Base-by-base conservation (phyloP, 2,329 filamentous ascomycete species). In the Colletotrichum lini region DNA sequence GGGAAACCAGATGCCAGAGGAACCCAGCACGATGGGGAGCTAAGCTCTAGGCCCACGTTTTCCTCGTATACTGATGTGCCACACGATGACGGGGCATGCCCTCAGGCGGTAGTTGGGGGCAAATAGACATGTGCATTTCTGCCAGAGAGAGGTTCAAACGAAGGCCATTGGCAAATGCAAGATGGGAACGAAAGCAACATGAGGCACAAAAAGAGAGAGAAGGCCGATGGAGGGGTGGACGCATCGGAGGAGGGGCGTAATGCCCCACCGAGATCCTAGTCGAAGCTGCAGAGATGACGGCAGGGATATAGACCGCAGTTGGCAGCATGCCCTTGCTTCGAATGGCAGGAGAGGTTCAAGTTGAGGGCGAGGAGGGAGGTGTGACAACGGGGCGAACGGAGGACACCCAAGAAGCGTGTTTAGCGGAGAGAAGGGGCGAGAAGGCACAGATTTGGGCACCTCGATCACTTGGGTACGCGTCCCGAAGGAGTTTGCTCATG, bases 261-360 rank as follows among this genome's bases (percentile, higher is more conserved):
- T 26, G 49, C 35, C 16, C 50, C 70, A 56, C 49, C 35, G 38
- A 30, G n/a, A 57, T 60, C 66, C 61, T 52, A 35, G 49, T 52
- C 42, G 18, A 44, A 44, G 49, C 23, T 57, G 70, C 70, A 53
- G 44, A 57, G 70, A 66, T 72, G 67, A 58, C 67, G 60, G 44
- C 67, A 72, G 60, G 70, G 67, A 44, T 60, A 21, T 64, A 38
- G 40, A 35, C 58, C 26, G 18, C 50, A 42, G 26, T 59, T 59
- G 59, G 53, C 40, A 59, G 61, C 53, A 59, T 64, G 59, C 65
- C 61, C 52, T 35, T 69, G 47, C 42, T 59, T 69, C 44, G 21
- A 53, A 64, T 64, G 69, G 65, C 52, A 63, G 59, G 58, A 30
- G 42, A 47, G 23, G 23, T 40, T 40, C 53, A 44, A 40, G 21